Conservation (phyloP, 805 yeast genomes). For the Candida michaelii region DNA sequence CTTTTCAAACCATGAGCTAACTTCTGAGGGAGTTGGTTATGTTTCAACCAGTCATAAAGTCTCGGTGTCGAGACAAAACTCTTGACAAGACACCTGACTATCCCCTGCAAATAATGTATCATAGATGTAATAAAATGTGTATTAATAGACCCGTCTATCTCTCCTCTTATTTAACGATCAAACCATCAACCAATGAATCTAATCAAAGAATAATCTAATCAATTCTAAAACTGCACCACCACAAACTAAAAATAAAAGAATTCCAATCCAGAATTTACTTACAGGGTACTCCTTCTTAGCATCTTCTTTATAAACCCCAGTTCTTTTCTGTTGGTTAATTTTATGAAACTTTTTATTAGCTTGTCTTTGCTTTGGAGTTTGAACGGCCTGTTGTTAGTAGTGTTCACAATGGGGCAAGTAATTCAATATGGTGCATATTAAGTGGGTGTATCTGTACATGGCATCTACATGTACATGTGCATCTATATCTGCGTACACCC, state of each 20-base stretch:
- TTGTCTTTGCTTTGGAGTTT: slow-evolving; percentile 82
- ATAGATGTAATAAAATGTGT: neutral
- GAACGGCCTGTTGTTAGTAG: slow-evolving; percentile 52
- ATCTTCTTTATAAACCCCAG: slow-evolving; percentile 65
- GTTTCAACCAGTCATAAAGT: too few species aligned
- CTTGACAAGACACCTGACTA: too few species aligned
- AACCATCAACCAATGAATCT: too few species aligned
- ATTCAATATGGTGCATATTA: too few species aligned
- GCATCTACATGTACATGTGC: too few species aligned
- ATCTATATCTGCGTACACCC: neutral
- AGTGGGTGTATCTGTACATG: too few species aligned
- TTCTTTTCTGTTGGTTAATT: slow-evolving; percentile 59
- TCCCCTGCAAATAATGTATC: slow-evolving; percentile 1
- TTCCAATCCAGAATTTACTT: slow-evolving; percentile 62
- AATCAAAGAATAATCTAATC: slow-evolving; percentile 51
- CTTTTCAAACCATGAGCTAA: slow-evolving; percentile 9
- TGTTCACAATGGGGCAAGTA: neutral
- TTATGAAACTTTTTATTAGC: slow-evolving; percentile 86
- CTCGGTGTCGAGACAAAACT: too few species aligned
- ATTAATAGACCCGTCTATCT: slow-evolving; percentile 1
- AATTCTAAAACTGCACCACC: slow-evolving; percentile 84
- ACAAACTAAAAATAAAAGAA: slow-evolving; percentile 63
- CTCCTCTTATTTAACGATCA: too few species aligned
- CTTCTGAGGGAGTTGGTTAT: too few species aligned
- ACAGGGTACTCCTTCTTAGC: slow-evolving; percentile 49